Conservation (phyloP, 108 stramenopile species). For the Pelagomonas calceolata region DNA sequence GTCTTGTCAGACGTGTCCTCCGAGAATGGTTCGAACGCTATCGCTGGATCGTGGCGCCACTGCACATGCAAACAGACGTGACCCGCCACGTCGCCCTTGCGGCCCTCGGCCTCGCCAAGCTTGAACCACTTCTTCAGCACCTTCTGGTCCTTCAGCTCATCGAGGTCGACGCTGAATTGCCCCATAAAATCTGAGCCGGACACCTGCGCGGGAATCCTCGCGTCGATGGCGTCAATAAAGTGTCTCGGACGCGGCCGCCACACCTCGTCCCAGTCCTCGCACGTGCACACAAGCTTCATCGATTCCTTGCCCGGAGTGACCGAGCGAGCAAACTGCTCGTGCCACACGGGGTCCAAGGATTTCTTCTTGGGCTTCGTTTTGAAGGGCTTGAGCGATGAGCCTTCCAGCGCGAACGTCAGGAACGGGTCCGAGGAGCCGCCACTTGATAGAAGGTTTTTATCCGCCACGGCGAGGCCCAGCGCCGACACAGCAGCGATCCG, state of each 20-base stretch:
- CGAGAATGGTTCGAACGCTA: neutral
- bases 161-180: neutral
- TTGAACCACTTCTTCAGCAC: neutral
- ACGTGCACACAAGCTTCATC: neutral
- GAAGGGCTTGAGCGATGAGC: neutral
- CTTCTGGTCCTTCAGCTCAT: neutral
- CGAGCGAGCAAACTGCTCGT: constrained; percentile 4
- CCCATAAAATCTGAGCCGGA: constrained; percentile 7
- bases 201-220: no score
- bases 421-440: constrained; percentile 8
- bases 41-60: constrained; percentile 7
- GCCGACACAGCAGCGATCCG: constrained; percentile 3
- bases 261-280: constrained; percentile 12
- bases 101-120: neutral
- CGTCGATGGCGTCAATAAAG: no score
- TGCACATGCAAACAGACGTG: constrained; percentile 4
- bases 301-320: neutral
- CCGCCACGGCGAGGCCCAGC: neutral
- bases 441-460: constrained; percentile 7
- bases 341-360: constrained; percentile 6
- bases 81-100: constrained; percentile 2
- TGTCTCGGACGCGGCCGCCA: no score
- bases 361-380: constrained; percentile 9
- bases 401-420: constrained; percentile 1
- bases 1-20: neutral